Evolutionary conservation across 768 basidiomycete species (phyloP).

Genomic region (Boletellus ananas): DNA sequence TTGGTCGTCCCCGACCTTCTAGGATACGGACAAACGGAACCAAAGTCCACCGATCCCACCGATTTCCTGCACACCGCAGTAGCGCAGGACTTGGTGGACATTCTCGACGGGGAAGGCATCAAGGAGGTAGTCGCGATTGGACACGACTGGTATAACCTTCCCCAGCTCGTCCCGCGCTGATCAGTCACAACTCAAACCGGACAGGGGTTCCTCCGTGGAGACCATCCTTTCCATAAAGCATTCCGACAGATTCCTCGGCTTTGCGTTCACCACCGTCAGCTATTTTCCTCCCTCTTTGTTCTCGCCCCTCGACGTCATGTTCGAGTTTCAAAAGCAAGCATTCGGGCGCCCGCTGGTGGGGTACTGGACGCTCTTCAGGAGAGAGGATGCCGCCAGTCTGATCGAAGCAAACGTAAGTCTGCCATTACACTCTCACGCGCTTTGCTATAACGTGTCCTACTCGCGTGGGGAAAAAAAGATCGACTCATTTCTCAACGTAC

Average conservation of each 20-base stretch:
- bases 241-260: slow-evolving; percentile 39
- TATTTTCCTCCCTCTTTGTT: slow-evolving; percentile 29
- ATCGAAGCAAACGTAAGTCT: slow-evolving; percentile 35
- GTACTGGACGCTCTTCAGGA: slow-evolving; percentile 39
- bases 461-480: slow-evolving; percentile 19
- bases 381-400: slow-evolving; percentile 28
- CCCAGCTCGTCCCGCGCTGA: background rate
- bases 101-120: slow-evolving; percentile 36
- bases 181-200: background rate
- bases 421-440: too few relatives aligned
- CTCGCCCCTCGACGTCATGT: slow-evolving; percentile 25
- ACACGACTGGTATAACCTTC: slow-evolving; percentile 37
- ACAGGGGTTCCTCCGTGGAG: slow-evolving; percentile 35
- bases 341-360: slow-evolving; percentile 39
- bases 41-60: slow-evolving; percentile 34
- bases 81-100: slow-evolving; percentile 34
- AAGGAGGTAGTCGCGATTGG: slow-evolving; percentile 33
- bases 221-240: slow-evolving; percentile 38
- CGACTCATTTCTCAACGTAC: slow-evolving; percentile 37
- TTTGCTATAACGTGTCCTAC: background rate
- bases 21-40: slow-evolving; percentile 42
- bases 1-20: slow-evolving; percentile 47
- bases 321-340: slow-evolving; percentile 24
- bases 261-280: slow-evolving; percentile 35
- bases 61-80: slow-evolving; percentile 27